Base-by-base conservation (phyloP, 2,329 filamentous ascomycete species). In the Aulographum hederae region DNA sequence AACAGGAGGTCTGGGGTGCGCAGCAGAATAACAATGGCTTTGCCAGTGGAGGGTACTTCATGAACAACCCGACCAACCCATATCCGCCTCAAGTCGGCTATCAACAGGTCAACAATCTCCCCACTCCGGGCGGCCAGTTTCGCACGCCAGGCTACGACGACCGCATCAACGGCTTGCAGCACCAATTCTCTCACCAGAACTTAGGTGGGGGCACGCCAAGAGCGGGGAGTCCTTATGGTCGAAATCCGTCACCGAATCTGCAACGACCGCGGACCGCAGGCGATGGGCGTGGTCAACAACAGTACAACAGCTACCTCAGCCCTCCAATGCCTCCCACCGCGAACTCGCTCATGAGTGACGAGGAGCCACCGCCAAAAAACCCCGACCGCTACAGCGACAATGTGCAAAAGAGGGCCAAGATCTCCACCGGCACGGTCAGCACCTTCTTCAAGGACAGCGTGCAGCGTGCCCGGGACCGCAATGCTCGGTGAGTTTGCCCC, bases 361-460 rank as follows among this genome's bases (percentile, higher is more conserved):
- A 69, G 32, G 68, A 74, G 44, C 78, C 84, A 33, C 84, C 92
- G 40, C 67, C 79, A 44, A 68, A 71, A 41, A 78, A 79, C 30
- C 78, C 84, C 1, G 82, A 91, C 49, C 73, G 82, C 43, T 92
- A 86, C 56, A 81, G 84, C 3, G 81, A 91, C 48, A 80, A 79
- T 47, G 78, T 91, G 25, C 73, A 78, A 34, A 84, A 89, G 48
- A 61, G 70, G 45, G 67, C 69, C 18, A 73, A 72, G 48, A 65
- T 72, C 33, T 69, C 71, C 29, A 72, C 73, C 46, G 65, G 72
- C 43, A 53, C 75, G 41, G 70, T 76, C 39, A 70, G 70, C 46
- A 67, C 71, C 44, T 95, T 95, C 63, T 98, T 95, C 71, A 91
- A 92, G 58, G 86, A 98, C 57, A 95, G 86, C 52, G 91, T 98